Conservation (phyloP, 805 yeast species). For the Wickerhamiella allomyrinae region DNA sequence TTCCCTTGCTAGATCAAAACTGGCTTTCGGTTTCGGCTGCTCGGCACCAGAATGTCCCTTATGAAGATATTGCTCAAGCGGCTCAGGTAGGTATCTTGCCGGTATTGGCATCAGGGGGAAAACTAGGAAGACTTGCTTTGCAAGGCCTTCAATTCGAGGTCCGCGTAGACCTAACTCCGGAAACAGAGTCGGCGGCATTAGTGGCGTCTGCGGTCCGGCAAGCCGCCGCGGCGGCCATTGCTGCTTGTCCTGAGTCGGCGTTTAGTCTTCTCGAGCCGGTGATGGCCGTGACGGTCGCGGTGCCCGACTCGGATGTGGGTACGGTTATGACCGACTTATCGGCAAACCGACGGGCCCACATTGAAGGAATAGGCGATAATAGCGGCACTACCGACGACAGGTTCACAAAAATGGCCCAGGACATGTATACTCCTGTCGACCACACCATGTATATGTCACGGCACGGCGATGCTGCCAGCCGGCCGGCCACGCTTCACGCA, state of each 20-base stretch:
- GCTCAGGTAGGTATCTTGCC: slow-evolving; percentile 25
- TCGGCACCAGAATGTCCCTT: slow-evolving; percentile 19
- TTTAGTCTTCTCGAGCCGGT: slow-evolving; percentile 71
- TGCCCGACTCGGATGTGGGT: slow-evolving; percentile 56
- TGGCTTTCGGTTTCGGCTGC: not conserved
- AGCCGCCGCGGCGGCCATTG: slow-evolving; percentile 30
- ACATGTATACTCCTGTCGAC: slow-evolving; percentile 33
- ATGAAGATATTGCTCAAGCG: slow-evolving; percentile 21
- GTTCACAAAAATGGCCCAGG: slow-evolving; percentile 31
- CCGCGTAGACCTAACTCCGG: slow-evolving; percentile 42
- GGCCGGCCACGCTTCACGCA: slow-evolving; percentile 40
- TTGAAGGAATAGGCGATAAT: slow-evolving; percentile 59
- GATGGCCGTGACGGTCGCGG: slow-evolving; percentile 60
- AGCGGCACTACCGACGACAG: slow-evolving; percentile 14
- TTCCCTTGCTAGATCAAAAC: slow-evolving; percentile 8
- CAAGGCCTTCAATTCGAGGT: slow-evolving; percentile 48
- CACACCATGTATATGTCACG: slow-evolving; percentile 31
- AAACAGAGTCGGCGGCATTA: slow-evolving; percentile 27
- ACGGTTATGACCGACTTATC: slow-evolving; percentile 73
- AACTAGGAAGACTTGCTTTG: slow-evolving; percentile 34
- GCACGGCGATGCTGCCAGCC: slow-evolving; percentile 16
- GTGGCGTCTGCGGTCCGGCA: slow-evolving; percentile 34
- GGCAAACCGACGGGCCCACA: slow-evolving; percentile 60
- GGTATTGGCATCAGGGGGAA: slow-evolving; percentile 31
- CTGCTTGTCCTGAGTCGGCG: slow-evolving; percentile 10